Evolutionary conservation across 1,284 basidiomycete species (phyloP).

Genomic region (Coriolopsis trogii): DNA sequence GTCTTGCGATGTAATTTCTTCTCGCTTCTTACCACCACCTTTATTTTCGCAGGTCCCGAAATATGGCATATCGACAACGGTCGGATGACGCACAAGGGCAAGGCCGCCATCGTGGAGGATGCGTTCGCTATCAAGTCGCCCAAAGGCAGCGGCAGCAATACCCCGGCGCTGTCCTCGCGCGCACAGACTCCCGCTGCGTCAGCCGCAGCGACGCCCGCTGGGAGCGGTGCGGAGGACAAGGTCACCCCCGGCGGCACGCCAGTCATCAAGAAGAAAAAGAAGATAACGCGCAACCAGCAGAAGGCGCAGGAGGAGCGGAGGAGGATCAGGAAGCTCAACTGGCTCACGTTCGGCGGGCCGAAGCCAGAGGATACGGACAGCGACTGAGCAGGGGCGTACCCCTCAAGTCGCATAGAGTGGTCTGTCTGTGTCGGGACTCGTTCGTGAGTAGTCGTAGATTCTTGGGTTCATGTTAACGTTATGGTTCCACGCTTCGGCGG

Average conservation of each 20-base stretch:
- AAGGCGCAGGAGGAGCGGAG: conserved; percentile 88
- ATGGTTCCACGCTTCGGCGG: neutral
- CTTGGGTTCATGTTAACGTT: neutral
- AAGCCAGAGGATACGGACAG: conserved; percentile 80
- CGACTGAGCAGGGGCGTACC: conserved; percentile 20
- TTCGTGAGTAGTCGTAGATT: too few relatives aligned
- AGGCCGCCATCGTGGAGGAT: conserved; percentile 84
- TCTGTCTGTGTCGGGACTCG: too few relatives aligned
- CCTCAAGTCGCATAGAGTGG: neutral
- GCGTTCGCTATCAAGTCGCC: conserved; percentile 61
- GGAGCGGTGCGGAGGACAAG: conserved; percentile 68
- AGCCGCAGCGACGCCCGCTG: conserved; percentile 66
- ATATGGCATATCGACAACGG: conserved; percentile 85
- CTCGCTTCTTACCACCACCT: conserved; percentile 4
- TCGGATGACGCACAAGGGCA: conserved; percentile 86
- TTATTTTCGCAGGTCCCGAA: conserved; percentile 61
- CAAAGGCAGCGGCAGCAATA: conserved; percentile 71
- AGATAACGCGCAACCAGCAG: conserved; percentile 86
- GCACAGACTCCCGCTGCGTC: conserved; percentile 68
- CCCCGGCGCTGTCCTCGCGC: conserved; percentile 62
- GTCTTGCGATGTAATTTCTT: neutral
- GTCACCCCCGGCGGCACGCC: conserved; percentile 43
- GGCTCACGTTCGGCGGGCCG: conserved; percentile 81
- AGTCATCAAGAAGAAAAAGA: conserved; percentile 84
- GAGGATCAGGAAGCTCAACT: conserved; percentile 78